Conservation (phyloP, 1,139 yeast species). For the Yamadazyma aaseri region DNA sequence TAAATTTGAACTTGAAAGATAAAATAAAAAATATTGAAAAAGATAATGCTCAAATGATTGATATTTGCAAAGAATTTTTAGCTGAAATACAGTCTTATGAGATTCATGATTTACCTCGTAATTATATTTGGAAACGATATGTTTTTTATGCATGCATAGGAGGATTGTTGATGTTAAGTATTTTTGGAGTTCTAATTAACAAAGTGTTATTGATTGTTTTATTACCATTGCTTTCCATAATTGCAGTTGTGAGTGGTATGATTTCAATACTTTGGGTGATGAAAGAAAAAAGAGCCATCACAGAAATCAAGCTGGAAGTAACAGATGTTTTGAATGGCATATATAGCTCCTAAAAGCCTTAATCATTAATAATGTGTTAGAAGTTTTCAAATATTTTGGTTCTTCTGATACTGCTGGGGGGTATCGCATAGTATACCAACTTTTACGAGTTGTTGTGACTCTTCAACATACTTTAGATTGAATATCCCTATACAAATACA, state of each 20-base stretch:
- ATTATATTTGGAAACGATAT: constrained; percentile 59
- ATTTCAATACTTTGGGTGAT: constrained; percentile 77
- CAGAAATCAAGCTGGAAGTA: constrained; percentile 65
- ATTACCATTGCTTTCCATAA: constrained; percentile 51
- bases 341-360: background rate
- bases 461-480: no score
- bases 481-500: no score
- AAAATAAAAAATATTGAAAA: constrained; percentile 29
- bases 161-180: constrained; percentile 10
- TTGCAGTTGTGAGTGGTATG: constrained; percentile 75
- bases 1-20: constrained; percentile 18
- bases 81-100: constrained; percentile 55
- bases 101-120: constrained; percentile 54
- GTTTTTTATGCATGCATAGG: constrained; percentile 63
- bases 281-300: constrained; percentile 71
- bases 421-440: no score
- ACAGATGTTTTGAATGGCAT: constrained; percentile 6
- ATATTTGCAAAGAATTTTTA: constrained; percentile 56
- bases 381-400: no score
- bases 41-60: constrained; percentile 17
- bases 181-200: constrained; percentile 55
- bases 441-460: no score
- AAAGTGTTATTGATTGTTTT: constrained; percentile 48
- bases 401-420: no score
- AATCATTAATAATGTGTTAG: no score